A percentile compares a stretch with the other conserved stretches of the same genome.
These are phyloP conservation scores for Alternaria ethzedia DNA, from an alignment of 2,329 filamentous ascomycete genomes.

Conservation along the genomic window DNA sequence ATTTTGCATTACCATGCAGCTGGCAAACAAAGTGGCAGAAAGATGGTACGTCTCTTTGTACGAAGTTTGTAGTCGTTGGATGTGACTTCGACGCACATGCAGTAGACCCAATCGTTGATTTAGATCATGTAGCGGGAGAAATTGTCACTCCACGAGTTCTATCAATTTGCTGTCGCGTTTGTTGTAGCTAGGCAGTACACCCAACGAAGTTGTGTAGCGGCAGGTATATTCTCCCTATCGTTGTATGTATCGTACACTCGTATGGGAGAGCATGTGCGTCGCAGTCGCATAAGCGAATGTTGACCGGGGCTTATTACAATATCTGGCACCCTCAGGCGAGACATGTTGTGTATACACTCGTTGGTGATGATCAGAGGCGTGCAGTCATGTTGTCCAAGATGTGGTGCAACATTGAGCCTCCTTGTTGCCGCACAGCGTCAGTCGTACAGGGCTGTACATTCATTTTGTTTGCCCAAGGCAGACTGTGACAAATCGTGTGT, in stretches of 20 bases:
- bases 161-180: not conserved
- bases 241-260: not conserved
- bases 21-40: not conserved
- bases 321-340: not conserved
- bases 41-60: not conserved
- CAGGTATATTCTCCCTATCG: not conserved
- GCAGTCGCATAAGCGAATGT: not conserved
- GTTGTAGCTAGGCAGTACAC: not conserved
- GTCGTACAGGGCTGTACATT: slow-evolving; percentile 3
- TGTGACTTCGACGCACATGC: not conserved
- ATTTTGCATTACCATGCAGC: not conserved
- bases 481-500: slow-evolving; percentile 1
- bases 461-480: slow-evolving; percentile 9
- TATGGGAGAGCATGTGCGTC: not conserved
- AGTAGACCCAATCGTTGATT: not conserved
- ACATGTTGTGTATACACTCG: not conserved
- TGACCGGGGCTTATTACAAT: not conserved
- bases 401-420: slow-evolving; percentile 7
- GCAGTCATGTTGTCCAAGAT: not conserved
- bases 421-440: not conserved
- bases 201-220: not conserved
- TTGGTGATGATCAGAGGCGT: not conserved
- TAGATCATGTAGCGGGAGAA: not conserved
- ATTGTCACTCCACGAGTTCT: not conserved
- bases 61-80: not conserved